Evolutionary conservation across 352 stramenopile species (phyloP).

Genomic region (Phytophthora agathidicida): DNA sequence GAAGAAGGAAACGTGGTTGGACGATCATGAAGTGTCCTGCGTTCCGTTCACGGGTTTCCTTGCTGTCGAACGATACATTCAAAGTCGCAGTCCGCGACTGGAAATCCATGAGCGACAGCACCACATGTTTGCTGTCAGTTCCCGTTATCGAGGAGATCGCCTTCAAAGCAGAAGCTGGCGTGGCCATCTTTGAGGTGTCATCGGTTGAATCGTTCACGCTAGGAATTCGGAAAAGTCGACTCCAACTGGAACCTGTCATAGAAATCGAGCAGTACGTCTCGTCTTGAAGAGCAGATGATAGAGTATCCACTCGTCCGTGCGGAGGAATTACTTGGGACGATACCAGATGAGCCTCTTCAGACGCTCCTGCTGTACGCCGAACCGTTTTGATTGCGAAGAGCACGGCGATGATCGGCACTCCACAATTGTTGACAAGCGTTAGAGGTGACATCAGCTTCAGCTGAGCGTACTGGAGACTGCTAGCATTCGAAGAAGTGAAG

Average conservation of each 20-base stretch:
- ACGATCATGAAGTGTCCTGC: slow-evolving; percentile 65
- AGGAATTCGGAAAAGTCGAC: slow-evolving; percentile 69
- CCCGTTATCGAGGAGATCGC: slow-evolving; percentile 20
- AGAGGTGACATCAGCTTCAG: slow-evolving; percentile 69
- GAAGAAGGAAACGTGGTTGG: slow-evolving; percentile 67
- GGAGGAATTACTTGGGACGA: slow-evolving; percentile 65
- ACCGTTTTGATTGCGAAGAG: slow-evolving; percentile 87
- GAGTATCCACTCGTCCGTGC: slow-evolving; percentile 55
- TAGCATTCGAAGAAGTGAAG: slow-evolving; percentile 71
- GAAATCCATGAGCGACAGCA: slow-evolving; percentile 67
- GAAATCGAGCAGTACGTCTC: slow-evolving; percentile 80
- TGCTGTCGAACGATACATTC: slow-evolving; percentile 64
- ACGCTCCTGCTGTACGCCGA: slow-evolving; percentile 46
- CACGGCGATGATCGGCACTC: slow-evolving; percentile 65
- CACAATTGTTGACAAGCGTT: slow-evolving; percentile 83
- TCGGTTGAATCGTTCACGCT: slow-evolving; percentile 29
- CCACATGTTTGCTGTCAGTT: slow-evolving; percentile 37
- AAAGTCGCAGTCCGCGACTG: slow-evolving; percentile 62
- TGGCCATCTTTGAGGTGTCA: background rate
- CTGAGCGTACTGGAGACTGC: slow-evolving; percentile 71
- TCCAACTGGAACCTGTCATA: slow-evolving; percentile 82
- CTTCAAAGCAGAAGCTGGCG: slow-evolving; percentile 6
- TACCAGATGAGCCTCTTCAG: slow-evolving; percentile 77
- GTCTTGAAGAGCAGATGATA: slow-evolving; percentile 76
- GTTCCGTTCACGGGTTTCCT: slow-evolving; percentile 46